Evolutionary conservation across 1,284 basidiomycete species (phyloP).

Genomic region (Ceratobasidium sp.): DNA sequence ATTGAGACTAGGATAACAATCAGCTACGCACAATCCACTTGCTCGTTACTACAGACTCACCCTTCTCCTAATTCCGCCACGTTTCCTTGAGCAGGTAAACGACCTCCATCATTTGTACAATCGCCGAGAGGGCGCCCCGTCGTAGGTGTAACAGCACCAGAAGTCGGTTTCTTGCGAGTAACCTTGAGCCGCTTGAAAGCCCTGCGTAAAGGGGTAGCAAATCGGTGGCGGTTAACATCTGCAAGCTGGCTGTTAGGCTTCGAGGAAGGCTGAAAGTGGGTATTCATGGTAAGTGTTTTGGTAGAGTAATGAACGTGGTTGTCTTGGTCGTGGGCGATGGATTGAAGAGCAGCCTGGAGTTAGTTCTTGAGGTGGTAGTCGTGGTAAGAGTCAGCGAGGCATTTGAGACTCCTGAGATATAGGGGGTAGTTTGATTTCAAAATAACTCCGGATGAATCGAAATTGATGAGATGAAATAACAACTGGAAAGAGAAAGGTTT

Average conservation of each 20-base stretch:
- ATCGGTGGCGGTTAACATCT: conserved; percentile 5
- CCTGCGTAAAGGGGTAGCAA: conserved; percentile 29
- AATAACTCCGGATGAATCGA: too few species aligned
- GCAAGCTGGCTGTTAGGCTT: background rate
- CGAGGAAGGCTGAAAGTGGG: background rate
- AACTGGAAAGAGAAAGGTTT: too few species aligned
- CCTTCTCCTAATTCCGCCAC: background rate
- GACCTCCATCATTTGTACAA: background rate
- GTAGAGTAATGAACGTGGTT: conserved; percentile 25
- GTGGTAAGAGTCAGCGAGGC: conserved; percentile 3
- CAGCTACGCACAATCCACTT: background rate
- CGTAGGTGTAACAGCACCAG: background rate
- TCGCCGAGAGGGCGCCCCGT: background rate
- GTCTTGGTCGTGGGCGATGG: background rate
- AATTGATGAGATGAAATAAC: too few species aligned
- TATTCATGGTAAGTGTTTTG: conserved; percentile 21
- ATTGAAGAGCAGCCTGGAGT: too few species aligned
- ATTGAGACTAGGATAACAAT: conserved; percentile 14
- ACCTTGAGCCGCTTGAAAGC: conserved; percentile 37
- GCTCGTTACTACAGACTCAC: background rate
- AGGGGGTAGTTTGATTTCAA: background rate
- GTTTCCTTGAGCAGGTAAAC: background rate
- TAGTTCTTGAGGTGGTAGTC: background rate
- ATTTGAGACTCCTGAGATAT: background rate
- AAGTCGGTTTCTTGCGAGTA: background rate